Base-by-base conservation (phyloP, 148 eudicot genomes). In the Salicornia ramosissima region DNA sequence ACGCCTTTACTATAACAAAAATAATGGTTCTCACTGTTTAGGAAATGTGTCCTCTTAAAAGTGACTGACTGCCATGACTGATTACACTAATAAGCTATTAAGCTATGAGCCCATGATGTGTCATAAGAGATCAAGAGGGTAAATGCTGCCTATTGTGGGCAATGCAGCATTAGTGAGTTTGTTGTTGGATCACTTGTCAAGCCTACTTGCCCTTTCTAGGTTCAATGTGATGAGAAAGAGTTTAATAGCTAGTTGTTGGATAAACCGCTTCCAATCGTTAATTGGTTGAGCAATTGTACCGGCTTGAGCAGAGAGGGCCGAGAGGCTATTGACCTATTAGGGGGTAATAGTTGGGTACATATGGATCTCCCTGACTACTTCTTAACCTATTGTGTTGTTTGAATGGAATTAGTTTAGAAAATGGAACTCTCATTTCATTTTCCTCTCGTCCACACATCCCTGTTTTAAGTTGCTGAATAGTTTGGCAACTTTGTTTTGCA, bases 401-500 rank as follows among this genome's bases (percentile, higher is more conserved):
- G 5, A 0, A 0, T 15, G 51, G 0, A 19, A 36, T 36, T 36
- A 16, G 18, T 6, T 18, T 4, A 49, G 24, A 49, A 18, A 8
- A 15, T 11, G n/a, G n/a, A n/a, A 19, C 53, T n/a, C 59, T 13
- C 14, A 26, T 57, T 0, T 28, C 12, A 2, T 5, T 29, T 30
- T 29, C n/a, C 61, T 10, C 18, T 10, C 14, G 22, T 62, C 1
- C 8, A 2, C 46, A 2, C 46, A 15, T 7, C 21, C 14, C 4
- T n/a, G n/a, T n/a, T n/a, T n/a, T n/a, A 2, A 21, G 18, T 36
- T 62, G 18, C 15, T n/a, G 25, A 62, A 5, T 19, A 16, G 6
- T 39, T 0, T 64, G 53, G 11, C 47, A 30, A 52, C 0, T 51
- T 43, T 25, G 8, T 6, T 40, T 62, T 62, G 31, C 64, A 84